phyloP scores from a whole-genome alignment of 306 rosid species.

The Rosa lucieae region DNA sequence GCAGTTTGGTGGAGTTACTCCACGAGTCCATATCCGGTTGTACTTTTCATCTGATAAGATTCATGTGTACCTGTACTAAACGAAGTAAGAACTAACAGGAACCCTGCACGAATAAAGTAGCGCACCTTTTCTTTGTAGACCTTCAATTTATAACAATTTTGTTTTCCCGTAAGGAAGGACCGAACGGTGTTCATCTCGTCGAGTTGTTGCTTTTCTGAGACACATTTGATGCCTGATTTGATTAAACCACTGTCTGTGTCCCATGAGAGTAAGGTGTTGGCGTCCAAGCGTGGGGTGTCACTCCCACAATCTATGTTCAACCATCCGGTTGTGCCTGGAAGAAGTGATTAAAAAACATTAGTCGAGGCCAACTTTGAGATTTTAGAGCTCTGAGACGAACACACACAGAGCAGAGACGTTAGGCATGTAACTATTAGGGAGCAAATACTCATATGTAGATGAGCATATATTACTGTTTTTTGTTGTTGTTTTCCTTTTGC shows the following conservation, averaged over 20 bases:
- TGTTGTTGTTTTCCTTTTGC: too few species aligned
- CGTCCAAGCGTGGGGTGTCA: neutral
- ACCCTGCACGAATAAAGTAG: slow-evolving; percentile 11
- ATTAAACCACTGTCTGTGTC: slow-evolving; percentile 5
- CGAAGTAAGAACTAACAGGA: neutral
- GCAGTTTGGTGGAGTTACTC: slow-evolving; percentile 9
- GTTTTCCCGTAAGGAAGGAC: neutral
- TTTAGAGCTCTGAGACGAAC: too few species aligned
- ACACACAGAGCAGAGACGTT: too few species aligned
- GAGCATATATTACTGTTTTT: too few species aligned
- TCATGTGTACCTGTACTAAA: neutral
- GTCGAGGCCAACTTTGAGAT: too few species aligned
- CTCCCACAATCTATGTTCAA: slow-evolving; percentile 20
- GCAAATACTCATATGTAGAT: too few species aligned
- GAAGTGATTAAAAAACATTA: neutral
- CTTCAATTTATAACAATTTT: slow-evolving; percentile 12
- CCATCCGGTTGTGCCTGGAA: neutral
- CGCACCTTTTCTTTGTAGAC: neutral
- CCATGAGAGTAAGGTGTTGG: neutral
- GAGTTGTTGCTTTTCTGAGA: neutral
- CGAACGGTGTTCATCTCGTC: slow-evolving; percentile 19
- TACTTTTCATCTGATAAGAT: neutral
- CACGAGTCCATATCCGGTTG: slow-evolving; percentile 12
- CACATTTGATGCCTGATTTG: slow-evolving; percentile 3
- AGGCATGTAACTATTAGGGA: too few species aligned